Evolutionary conservation across 176 grass and related monocot species (phyloP).

Genomic region (Oryza rufipogon): DNA sequence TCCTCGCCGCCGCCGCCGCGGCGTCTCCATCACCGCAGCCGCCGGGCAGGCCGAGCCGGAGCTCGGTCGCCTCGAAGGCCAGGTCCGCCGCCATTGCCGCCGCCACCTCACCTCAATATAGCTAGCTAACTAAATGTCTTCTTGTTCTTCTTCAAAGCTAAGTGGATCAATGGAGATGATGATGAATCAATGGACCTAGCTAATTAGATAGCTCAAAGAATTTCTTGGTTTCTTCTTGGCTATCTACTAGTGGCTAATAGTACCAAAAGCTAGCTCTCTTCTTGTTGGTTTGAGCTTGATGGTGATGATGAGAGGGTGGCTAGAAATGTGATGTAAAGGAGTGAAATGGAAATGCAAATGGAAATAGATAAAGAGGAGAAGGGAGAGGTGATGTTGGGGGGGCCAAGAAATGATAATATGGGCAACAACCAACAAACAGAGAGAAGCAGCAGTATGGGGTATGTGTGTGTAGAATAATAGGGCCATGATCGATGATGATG

Average conservation of each 20-base stretch:
- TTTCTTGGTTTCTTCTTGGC: neutral
- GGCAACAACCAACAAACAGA: neutral
- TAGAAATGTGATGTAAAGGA: slow-evolving; percentile 29
- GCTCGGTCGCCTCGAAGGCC: slow-evolving; percentile 83
- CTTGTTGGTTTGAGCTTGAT: neutral
- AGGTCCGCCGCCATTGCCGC: slow-evolving; percentile 57
- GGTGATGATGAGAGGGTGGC: neutral
- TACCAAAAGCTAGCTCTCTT: neutral
- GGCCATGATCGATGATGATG: slow-evolving; percentile 28
- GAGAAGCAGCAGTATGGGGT: slow-evolving; percentile 16
- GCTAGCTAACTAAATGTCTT: neutral
- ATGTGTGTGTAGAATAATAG: slow-evolving; percentile 44
- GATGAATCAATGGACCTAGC: neutral
- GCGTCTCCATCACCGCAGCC: slow-evolving; percentile 34
- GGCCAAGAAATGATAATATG: slow-evolving; percentile 50
- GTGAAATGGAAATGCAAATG: slow-evolving; percentile 11
- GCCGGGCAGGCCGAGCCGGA: slow-evolving; percentile 89
- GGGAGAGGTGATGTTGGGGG: neutral
- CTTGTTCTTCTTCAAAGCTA: neutral
- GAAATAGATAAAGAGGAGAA: slow-evolving; percentile 36
- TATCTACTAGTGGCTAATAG: neutral
- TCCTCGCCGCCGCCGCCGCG: slow-evolving; percentile 33
- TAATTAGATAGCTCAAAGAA: neutral
- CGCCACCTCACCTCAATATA: neutral
- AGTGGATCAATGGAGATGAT: too few species aligned